phyloP scores from a whole-genome alignment of 192 early-diverging fungal genomes.

The Podila clonocystis region DNA sequence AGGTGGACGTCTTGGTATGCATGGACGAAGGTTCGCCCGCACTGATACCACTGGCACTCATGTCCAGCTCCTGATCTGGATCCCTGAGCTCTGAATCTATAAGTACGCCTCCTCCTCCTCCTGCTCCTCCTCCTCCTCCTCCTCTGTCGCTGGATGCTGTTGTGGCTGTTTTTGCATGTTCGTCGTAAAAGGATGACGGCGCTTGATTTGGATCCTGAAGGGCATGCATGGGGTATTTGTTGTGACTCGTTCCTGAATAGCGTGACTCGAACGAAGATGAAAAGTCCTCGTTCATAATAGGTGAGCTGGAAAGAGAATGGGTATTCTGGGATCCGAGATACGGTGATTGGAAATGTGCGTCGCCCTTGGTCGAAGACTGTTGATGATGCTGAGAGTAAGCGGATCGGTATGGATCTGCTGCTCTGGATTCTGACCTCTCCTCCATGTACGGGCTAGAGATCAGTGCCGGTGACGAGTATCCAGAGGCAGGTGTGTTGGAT shows the following conservation, averaged over 20 bases:
- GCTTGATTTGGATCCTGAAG: slow-evolving; percentile 42
- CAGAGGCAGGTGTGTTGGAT: slow-evolving; percentile 1
- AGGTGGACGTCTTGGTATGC: neutral
- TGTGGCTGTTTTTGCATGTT: neutral
- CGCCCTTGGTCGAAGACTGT: neutral
- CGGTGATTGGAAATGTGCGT: slow-evolving; percentile 11
- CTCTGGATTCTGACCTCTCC: slow-evolving; percentile 14
- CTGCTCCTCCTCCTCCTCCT: neutral
- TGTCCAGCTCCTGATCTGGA: neutral
- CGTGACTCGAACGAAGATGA: slow-evolving; percentile 48
- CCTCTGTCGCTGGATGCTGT: neutral
- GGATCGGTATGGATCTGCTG: slow-evolving; percentile 33
- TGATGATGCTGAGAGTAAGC: slow-evolving; percentile 27
- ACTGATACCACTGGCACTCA: neutral
- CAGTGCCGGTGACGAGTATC: slow-evolving; percentile 3
- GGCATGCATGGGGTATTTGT: slow-evolving; percentile 33
- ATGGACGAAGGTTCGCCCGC: neutral
- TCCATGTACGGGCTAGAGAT: slow-evolving; percentile 13
- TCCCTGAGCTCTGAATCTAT: neutral
- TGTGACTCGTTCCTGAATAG: slow-evolving; percentile 18
- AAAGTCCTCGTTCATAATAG: slow-evolving; percentile 38
- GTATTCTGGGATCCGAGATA: slow-evolving; percentile 19
- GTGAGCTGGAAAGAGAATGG: slow-evolving; percentile 7
- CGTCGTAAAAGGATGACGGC: slow-evolving; percentile 26
- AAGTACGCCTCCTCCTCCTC: neutral